Base-by-base conservation (phyloP, 1,284 basidiomycete species). In the Xerocomus minutiporus region DNA sequence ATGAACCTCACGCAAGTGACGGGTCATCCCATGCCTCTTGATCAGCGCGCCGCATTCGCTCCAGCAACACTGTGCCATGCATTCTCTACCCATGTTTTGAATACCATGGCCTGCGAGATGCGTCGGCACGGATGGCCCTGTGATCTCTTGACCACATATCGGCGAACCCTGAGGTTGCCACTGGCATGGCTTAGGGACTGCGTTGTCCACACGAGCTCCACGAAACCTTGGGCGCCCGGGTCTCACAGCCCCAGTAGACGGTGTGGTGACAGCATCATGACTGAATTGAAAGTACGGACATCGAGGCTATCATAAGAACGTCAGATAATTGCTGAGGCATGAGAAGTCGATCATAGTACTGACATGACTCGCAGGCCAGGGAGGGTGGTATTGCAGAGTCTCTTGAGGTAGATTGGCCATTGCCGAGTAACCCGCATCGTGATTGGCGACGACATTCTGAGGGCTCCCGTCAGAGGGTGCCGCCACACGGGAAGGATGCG, bases 81-180 rank as follows among this genome's bases (percentile, higher is more conserved):
- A 0, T 13, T 43, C 11, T 35, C 34, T 60, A 3, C 4, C 28
- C 48, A 65, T 52, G 0, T 17, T 6, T 1, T 7, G 31, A 12
- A 65, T 52, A 1, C 61, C 56, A n/a, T 65, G 63, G 0, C 28
- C 9, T 1, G 45, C 43, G 2, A 67, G 54, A 29, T 68, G 65
- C 26, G 15, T 12, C 11, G 50, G n/a, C 3, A 54, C 12, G 2
- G 44, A 40, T 25, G 3, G 0, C 1, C 17, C 2, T 1, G 26
- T 46, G 17, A 67, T 34, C 7, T 2, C 7, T 20, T 50, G 34
- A n/a, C 48, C 54, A 5, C 62, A 63, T 8, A 34, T 34, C 2
- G 23, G 23, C 7, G 3, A 11, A 28, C 44, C 48, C 7, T 28
- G 1, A 40, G 3, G 11, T 6, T 47, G 44, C 64, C 64, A 66